phyloP scores from a whole-genome alignment of 495 filamentous ascomycete genomes.

The Clavariopsis aquatica region DNA sequence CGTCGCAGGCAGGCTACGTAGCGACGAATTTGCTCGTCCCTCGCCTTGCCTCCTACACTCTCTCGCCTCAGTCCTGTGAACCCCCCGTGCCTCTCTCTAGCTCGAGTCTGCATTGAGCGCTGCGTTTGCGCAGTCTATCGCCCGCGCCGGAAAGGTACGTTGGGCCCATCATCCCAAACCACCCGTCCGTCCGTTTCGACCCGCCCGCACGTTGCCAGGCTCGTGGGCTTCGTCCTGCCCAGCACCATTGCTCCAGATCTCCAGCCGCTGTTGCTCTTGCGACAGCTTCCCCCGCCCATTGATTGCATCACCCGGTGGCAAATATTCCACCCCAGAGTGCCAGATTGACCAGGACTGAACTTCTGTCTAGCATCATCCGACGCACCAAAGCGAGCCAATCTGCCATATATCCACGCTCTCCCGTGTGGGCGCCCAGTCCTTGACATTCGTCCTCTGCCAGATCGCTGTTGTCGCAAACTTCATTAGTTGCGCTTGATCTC shows the following conservation, averaged over 20 bases:
- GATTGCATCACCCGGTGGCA: background rate
- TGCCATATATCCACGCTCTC: background rate
- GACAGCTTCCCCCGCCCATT: no score
- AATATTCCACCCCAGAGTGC: background rate
- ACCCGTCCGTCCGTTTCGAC: constrained; percentile 27
- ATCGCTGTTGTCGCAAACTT: background rate
- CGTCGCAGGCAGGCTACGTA: constrained; percentile 14
- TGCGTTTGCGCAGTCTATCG: constrained; percentile 2
- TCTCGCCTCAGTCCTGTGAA: constrained; percentile 7
- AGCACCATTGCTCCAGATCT: background rate
- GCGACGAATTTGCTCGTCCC: constrained; percentile 12
- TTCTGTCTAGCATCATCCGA: background rate
- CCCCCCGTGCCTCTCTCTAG: background rate
- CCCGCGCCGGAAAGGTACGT: constrained; percentile 17
- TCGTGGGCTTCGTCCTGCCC: background rate
- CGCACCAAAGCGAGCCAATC: background rate
- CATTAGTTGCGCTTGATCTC: constrained; percentile 4
- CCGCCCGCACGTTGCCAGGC: constrained; percentile 7
- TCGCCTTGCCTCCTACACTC: constrained; percentile 24
- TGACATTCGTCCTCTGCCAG: background rate
- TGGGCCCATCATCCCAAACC: constrained; percentile 8
- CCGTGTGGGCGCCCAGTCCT: constrained; percentile 40
- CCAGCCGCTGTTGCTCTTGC: no score
- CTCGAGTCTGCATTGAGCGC: constrained; percentile 7
- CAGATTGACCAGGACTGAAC: background rate